Base-by-base conservation (phyloP, 805 yeast species). In the Kazachstania psychrophila region DNA sequence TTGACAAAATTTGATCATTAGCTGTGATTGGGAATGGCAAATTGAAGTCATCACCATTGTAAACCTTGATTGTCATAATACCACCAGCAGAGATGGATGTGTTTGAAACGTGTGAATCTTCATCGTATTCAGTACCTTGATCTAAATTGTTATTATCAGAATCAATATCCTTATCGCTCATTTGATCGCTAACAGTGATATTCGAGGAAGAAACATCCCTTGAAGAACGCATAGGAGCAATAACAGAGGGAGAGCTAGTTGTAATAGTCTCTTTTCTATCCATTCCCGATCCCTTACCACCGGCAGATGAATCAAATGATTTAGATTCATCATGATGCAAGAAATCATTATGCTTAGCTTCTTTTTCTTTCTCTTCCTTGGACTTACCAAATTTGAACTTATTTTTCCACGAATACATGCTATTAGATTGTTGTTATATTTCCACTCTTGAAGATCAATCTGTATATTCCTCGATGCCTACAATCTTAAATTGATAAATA, bases 11-110 rank as follows among this genome's bases (percentile, higher is more conserved):
- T 43, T 69, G 77, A 49, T 72, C 74, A 58, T 75, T 80, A 39
- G 79, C 74, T 39, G 74, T 75, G 40, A 82, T 66, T 19, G 75
- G 74, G 32, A 81, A 74, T 5, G 96, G 95, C 34, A 87, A 68
- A 32, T 66, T 67, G 45, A 86, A 70, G 34, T 75, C 73, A 40
- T 72, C 70, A 25, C 88, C 83, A 27, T 75, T 73, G 52, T 83
- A 83, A 9, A 86, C 71, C 52, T 83, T 82, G 19, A 86, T 79
- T 0, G 88, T 81, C 46, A 86, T 68, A 20, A 83, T 65, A 2
- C 95, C 95, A 39, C 62, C 53, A 2, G 52, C 46, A 34, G 64
- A 56, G 1, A 52, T 47, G 10, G 52, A 43, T 9, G 45, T 47
- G 19, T 46, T 43, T 15, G 34, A 35, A 10, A 41, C 39, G 12